phyloP scores from a whole-genome alignment of 306 rosid genomes.

The Gynostemma pentaphyllum region DNA sequence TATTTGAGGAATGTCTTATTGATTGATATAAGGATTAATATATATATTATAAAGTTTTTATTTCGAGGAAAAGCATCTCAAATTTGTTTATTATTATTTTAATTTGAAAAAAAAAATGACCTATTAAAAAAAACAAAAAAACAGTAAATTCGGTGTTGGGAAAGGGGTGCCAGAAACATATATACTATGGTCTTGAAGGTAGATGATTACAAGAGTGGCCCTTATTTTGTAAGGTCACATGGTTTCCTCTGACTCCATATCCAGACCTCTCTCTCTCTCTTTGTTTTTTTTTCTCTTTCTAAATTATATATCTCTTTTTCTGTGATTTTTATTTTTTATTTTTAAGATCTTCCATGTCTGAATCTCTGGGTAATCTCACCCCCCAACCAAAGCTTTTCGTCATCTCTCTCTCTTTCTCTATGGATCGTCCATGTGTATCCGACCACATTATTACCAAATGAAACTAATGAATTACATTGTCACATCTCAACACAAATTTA shows the following conservation, averaged over 20 bases:
- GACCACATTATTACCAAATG: constrained; percentile 54
- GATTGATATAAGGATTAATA: too few relatives aligned
- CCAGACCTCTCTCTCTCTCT: constrained; percentile 31
- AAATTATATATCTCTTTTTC: neutral
- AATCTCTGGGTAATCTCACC: constrained; percentile 40
- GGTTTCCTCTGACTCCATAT: constrained; percentile 66
- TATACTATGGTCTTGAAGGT: constrained; percentile 16
- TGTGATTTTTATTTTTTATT: neutral
- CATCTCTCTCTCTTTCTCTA: constrained; percentile 25
- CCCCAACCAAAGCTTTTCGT: constrained; percentile 47
- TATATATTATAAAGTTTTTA: too few relatives aligned
- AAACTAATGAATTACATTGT: constrained; percentile 16
- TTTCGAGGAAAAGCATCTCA: too few relatives aligned
- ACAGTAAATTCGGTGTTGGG: constrained; percentile 23
- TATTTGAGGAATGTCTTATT: too few relatives aligned
- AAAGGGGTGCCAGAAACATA: constrained; percentile 14
- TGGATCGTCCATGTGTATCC: constrained; percentile 34
- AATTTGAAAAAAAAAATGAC: neutral
- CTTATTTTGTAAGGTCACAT: constrained; percentile 59
- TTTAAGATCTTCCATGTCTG: constrained; percentile 41
- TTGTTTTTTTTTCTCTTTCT: neutral
- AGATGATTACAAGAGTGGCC: constrained; percentile 44
- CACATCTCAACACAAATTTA: too few relatives aligned
- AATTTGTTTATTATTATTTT: too few relatives aligned
- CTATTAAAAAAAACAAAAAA: neutral